phyloP scores from a whole-genome alignment of 208 protist species.

The Trypanosoma lewisi region DNA sequence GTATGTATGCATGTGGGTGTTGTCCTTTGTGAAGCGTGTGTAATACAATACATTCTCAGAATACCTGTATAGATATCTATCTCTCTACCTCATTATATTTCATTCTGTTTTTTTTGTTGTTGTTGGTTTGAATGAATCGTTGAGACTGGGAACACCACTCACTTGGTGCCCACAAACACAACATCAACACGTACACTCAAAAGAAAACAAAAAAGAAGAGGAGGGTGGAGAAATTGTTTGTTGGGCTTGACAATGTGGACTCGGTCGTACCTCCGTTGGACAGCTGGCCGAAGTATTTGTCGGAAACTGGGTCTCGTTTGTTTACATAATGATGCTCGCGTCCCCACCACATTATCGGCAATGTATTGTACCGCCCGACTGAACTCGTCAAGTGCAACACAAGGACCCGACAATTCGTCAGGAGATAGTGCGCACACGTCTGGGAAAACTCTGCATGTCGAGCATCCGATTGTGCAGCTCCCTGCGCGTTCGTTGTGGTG shows the following conservation, averaged over 20 bases:
- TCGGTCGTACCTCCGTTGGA: background rate
- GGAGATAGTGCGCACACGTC: constrained; percentile 14
- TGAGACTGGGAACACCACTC: no score
- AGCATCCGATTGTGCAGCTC: constrained; percentile 82
- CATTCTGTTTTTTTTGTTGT: no score
- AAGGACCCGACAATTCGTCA: background rate
- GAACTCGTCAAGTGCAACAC: background rate
- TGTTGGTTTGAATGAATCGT: no score
- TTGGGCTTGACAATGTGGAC: background rate
- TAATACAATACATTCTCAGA: no score
- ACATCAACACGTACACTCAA: no score
- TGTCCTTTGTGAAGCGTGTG: no score
- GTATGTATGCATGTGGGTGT: no score
- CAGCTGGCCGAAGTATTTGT: background rate
- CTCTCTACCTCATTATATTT: no score
- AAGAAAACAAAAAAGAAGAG: no score
- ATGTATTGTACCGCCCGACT: background rate
- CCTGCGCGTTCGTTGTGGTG: constrained; percentile 81
- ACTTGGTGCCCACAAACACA: no score
- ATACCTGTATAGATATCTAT: no score
- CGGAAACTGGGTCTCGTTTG: background rate
- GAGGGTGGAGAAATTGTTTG: background rate
- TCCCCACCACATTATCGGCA: background rate
- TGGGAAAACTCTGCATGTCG: constrained; percentile 30
- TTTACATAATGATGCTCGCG: background rate